These are phyloP conservation scores for Penicillium cosmopolitanum DNA, from an alignment of 495 filamentous ascomycete species.

Conservation along the genomic window DNA sequence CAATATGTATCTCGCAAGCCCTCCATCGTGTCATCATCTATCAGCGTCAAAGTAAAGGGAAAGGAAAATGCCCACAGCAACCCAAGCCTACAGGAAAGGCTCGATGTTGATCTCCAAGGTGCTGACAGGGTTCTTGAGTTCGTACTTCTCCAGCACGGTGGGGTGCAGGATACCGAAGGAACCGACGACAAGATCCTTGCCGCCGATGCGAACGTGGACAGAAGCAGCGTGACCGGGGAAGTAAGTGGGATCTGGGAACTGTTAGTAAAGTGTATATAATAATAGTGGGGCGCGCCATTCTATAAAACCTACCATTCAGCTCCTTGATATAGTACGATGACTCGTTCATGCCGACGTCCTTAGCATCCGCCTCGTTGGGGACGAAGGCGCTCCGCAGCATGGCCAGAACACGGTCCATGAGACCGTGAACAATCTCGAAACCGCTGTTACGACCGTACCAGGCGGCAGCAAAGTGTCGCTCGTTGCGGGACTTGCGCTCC, in stretches of 20 bases:
- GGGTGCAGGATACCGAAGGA: constrained; percentile 93
- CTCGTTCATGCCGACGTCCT: constrained; percentile 56
- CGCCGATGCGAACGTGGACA: constrained; percentile 71
- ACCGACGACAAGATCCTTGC: constrained; percentile 74
- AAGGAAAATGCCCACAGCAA: neutral
- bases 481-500: constrained; percentile 87
- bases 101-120: constrained; percentile 96
- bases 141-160: constrained; percentile 89
- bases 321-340: constrained; percentile 90
- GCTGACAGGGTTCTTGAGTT: constrained; percentile 91
- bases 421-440: constrained; percentile 94
- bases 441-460: constrained; percentile 94
- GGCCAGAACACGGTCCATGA: constrained; percentile 86
- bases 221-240: constrained; percentile 87
- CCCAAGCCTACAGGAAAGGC: constrained; percentile 71
- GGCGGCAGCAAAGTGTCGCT: constrained; percentile 92
- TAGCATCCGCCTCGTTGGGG: constrained; percentile 70
- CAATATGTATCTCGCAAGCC: constrained; percentile 12
- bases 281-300: neutral
- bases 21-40: constrained; percentile 34
- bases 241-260: constrained; percentile 74
- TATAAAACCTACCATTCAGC: constrained; percentile 64
- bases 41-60: constrained; percentile 19
- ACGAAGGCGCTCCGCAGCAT: constrained; percentile 89
- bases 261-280: constrained; percentile 10